Base-by-base conservation (phyloP, 1,284 basidiomycete genomes). In the Trichosporon asahii region DNA sequence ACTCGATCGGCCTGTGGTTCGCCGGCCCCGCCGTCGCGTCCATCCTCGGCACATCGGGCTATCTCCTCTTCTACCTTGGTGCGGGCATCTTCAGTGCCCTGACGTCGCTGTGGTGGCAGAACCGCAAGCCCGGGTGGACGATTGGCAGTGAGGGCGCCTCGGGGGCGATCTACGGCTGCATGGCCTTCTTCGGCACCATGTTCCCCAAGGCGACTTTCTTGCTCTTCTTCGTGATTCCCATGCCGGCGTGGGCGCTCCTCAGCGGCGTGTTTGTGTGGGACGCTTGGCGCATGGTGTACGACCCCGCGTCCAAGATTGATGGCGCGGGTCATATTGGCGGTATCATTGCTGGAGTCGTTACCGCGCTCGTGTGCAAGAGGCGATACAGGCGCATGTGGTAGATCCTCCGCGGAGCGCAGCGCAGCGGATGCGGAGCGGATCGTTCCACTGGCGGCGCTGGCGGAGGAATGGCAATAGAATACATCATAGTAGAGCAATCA, bases 271-370 rank as follows among this genome's bases (percentile, higher is more conserved):
- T 95, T 76, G 83, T 78, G 78, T 82, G 73, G 69, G 81, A 82
- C 67, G 70, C 77, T 21, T 75, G 49, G 76, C 75, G 14, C 57
- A 71, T 64, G 73, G 15, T 67, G 7, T 53, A 63, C 3, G n/a
- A 55, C 12, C 46, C 53, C 35, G 37, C 49, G 33, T 31, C 74
- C 11, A 70, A 72, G 57, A 85, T 87, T 0, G 91, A 94, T 80
- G 89, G 89, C 0, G 88, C 90, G 0, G 93, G 90, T 3, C 93
- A 95, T 80, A 85, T 94, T 6, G 92, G 90, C 0, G 94, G 93
- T 3, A 83, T 93, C 18, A 73, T 91, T 1, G 86, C 89, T 61
- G 93, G 93, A 18, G 81, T 90, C 31, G 87, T 82, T 4, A 92
- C 89, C 74, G 92, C 79, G 8, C 27, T 79, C 29, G 14, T 61